Evolutionary conservation across 192 early-diverging fungal genomes (phyloP).

Genomic region (Paraglomus brasilianum): DNA sequence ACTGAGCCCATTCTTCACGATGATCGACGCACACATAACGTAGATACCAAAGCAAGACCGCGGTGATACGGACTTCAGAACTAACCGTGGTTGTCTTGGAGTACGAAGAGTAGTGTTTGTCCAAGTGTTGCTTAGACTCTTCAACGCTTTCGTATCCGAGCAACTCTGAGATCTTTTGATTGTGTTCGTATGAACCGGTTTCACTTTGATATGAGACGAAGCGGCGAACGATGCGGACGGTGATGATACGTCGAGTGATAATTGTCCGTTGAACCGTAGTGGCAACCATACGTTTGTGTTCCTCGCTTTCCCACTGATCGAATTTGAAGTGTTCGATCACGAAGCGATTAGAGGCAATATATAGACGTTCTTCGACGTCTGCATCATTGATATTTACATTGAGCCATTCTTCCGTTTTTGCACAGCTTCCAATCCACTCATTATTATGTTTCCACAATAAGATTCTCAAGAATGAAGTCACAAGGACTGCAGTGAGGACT

Average conservation of each 20-base stretch:
- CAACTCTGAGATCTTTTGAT: background rate
- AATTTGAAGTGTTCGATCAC: conserved; percentile 23
- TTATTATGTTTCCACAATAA: conserved; percentile 8
- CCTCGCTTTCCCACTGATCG: conserved; percentile 8
- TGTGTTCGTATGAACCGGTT: conserved; percentile 7
- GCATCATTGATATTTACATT: conserved; percentile 3
- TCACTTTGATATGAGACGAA: conserved; percentile 21
- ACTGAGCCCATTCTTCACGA: conserved; percentile 7
- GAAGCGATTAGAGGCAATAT: background rate
- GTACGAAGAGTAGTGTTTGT: conserved; percentile 3
- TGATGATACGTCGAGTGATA: background rate
- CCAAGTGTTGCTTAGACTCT: conserved; percentile 8
- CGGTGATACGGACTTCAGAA: conserved; percentile 8
- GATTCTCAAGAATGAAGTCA: conserved; percentile 21
- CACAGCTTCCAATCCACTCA: conserved; percentile 8
- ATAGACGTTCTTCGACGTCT: conserved; percentile 21
- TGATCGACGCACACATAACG: conserved; percentile 19
- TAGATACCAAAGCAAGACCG: conserved; percentile 22
- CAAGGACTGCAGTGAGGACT: background rate
- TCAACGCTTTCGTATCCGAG: conserved; percentile 22
- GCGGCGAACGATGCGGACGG: conserved; percentile 18
- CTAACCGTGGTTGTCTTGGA: conserved; percentile 4
- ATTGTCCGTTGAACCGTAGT: background rate
- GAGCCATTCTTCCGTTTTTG: conserved; percentile 14
- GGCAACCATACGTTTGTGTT: conserved; percentile 3